Percentiles rank a stretch among this genome's conserved stretches.
These are phyloP conservation scores for Mycena citricolor DNA, from an alignment of 1,284 basidiomycete genomes.

Conservation along the genomic window DNA sequence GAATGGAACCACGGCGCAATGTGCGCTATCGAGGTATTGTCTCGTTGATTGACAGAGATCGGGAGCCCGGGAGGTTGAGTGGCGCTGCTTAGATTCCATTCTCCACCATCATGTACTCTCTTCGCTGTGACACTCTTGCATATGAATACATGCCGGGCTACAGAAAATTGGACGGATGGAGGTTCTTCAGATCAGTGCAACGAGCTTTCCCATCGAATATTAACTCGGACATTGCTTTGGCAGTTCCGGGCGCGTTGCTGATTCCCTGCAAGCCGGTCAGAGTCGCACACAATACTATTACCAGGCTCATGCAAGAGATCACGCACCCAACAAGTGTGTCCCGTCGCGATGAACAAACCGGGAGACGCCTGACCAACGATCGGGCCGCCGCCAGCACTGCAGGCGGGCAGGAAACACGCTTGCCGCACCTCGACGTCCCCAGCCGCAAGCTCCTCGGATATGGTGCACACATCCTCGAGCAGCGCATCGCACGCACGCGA, in stretches of 20 bases:
- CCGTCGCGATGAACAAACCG: slow-evolving; percentile 61
- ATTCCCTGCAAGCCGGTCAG: slow-evolving; percentile 63
- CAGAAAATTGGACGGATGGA: slow-evolving; percentile 44
- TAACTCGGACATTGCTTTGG: slow-evolving; percentile 55
- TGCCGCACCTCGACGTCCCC: slow-evolving; percentile 55
- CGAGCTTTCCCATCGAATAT: slow-evolving; percentile 55
- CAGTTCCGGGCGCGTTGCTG: slow-evolving; percentile 72
- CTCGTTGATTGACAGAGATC: no score
- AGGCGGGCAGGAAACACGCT: slow-evolving; percentile 68
- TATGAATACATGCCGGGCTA: no score
- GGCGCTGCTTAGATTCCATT: no score
- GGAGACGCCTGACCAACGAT: slow-evolving; percentile 59
- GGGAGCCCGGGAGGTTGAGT: no score
- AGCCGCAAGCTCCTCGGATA: slow-evolving; percentile 53
- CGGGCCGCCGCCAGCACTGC: slow-evolving; percentile 51
- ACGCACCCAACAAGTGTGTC: slow-evolving; percentile 69
- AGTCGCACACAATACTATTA: no score
- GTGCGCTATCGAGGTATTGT: no score
- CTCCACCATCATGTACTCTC: no score
- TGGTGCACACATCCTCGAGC: slow-evolving; percentile 52
- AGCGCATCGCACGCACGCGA: slow-evolving; percentile 52
- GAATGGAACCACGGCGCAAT: no score
- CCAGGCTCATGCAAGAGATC: background rate
- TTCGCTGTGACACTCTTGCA: no score
- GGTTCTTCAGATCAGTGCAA: slow-evolving; percentile 48